phyloP scores from a whole-genome alignment of 2,329 filamentous ascomycete genomes.

The Lasiodiplodia sp. region DNA sequence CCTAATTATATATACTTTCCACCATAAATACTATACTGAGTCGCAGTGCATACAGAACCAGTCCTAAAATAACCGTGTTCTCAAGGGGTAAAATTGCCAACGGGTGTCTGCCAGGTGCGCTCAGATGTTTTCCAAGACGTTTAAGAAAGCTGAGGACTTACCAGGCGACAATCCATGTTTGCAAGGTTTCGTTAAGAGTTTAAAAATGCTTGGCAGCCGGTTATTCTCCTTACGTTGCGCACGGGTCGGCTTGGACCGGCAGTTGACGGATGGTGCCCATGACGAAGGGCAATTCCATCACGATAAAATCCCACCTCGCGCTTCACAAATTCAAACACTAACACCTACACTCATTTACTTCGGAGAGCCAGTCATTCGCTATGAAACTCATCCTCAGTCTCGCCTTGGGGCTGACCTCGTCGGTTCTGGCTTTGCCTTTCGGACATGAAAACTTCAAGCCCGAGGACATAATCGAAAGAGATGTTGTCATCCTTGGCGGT shows the following conservation, averaged over 20 bases:
- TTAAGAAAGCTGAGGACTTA: no score
- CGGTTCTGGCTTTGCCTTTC: neutral
- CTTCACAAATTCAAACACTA: neutral
- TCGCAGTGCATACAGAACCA: no score
- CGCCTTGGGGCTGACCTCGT: neutral
- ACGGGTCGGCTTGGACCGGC: neutral
- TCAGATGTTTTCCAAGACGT: no score
- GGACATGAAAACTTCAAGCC: neutral
- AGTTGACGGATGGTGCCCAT: neutral
- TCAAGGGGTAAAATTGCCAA: no score
- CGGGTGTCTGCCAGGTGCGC: no score
- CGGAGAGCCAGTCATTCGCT: neutral
- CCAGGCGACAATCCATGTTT: no score
- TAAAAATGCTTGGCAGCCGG: no score
- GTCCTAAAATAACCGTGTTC: neutral
- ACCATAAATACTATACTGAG: neutral
- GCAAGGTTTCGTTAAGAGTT: no score
- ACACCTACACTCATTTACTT: neutral
- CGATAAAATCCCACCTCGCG: neutral
- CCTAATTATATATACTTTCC: neutral
- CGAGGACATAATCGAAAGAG: constrained; percentile 31
- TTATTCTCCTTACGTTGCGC: no score
- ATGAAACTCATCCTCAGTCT: neutral
- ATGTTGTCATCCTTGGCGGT: constrained; percentile 53
- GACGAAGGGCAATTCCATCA: neutral